These are phyloP conservation scores for Tulasnella sp. DNA, from an alignment of 768 basidiomycete genomes.

Conservation along the genomic window DNA sequence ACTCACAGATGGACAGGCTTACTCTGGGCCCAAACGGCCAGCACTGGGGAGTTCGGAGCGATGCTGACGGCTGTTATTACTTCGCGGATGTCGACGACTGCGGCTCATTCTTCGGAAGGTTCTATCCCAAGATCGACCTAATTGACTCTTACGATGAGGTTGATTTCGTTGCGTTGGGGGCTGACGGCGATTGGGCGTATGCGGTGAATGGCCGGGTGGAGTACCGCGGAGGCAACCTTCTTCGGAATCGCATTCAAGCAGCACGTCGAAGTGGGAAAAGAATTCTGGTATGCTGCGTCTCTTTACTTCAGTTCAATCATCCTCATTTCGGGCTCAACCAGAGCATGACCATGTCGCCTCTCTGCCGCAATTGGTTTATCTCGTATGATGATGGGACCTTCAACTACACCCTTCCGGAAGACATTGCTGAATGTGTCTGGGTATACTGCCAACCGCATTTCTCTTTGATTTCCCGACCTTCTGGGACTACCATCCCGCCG, in stretches of 20 bases:
- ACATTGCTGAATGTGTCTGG: background rate
- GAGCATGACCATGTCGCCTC: conserved; percentile 5
- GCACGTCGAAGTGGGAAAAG: background rate
- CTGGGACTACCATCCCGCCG: background rate
- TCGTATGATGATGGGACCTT: conserved; percentile 8
- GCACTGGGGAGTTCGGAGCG: conserved; percentile 4
- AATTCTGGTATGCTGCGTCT: background rate
- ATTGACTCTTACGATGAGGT: background rate
- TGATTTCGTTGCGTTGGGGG: background rate
- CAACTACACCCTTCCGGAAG: background rate
- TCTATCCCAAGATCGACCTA: background rate
- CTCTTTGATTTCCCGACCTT: background rate
- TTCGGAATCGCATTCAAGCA: background rate
- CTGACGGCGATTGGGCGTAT: background rate
- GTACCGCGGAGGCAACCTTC: background rate
- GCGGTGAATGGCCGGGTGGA: background rate
- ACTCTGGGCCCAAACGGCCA: background rate
- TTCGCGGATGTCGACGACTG: background rate
- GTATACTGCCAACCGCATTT: background rate
- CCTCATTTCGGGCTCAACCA: background rate
- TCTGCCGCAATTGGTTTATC: background rate
- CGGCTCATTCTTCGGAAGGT: background rate
- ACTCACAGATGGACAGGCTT: conserved; percentile 2
- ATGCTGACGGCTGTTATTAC: background rate
- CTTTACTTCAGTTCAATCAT: background rate